phyloP scores from a whole-genome alignment of 352 stramenopile species.

The Phytophthora europaea region DNA sequence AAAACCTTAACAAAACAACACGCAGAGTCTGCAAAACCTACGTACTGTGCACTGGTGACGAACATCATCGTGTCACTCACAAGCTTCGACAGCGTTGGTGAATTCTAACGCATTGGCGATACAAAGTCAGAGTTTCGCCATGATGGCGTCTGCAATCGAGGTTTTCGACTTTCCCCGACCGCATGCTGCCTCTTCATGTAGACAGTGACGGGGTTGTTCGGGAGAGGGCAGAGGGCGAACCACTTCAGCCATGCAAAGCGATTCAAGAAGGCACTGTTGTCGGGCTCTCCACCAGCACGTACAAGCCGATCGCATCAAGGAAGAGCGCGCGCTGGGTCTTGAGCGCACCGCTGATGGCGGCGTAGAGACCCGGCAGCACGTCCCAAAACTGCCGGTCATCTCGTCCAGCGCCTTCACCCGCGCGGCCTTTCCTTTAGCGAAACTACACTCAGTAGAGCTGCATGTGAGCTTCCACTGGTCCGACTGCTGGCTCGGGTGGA shows the following conservation, averaged over 20 bases:
- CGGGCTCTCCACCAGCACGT: constrained; percentile 67
- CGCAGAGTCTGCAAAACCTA: background rate
- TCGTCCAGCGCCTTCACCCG: constrained; percentile 61
- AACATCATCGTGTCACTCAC: constrained; percentile 64
- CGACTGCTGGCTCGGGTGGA: constrained; percentile 60
- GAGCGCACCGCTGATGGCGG: constrained; percentile 51
- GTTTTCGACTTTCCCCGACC: constrained; percentile 67
- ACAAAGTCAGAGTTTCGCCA: constrained; percentile 69
- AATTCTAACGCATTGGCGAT: constrained; percentile 66
- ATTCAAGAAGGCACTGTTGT: constrained; percentile 64
- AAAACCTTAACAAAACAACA: background rate
- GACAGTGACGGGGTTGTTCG: constrained; percentile 57
- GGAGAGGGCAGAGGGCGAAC: constrained; percentile 64
- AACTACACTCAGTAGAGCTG: constrained; percentile 68
- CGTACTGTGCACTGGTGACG: constrained; percentile 56
- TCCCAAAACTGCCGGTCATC: constrained; percentile 59
- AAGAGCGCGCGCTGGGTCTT: constrained; percentile 74
- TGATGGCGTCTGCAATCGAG: constrained; percentile 66
- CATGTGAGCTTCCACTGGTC: constrained; percentile 69
- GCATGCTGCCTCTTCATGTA: constrained; percentile 73
- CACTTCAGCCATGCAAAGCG: constrained; percentile 73
- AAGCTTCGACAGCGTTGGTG: constrained; percentile 66
- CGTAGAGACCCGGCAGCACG: constrained; percentile 72
- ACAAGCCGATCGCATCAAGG: constrained; percentile 64
- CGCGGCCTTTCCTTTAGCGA: constrained; percentile 59